Conservation (phyloP, 768 basidiomycete genomes). For the Boletellus ananiceps region DNA sequence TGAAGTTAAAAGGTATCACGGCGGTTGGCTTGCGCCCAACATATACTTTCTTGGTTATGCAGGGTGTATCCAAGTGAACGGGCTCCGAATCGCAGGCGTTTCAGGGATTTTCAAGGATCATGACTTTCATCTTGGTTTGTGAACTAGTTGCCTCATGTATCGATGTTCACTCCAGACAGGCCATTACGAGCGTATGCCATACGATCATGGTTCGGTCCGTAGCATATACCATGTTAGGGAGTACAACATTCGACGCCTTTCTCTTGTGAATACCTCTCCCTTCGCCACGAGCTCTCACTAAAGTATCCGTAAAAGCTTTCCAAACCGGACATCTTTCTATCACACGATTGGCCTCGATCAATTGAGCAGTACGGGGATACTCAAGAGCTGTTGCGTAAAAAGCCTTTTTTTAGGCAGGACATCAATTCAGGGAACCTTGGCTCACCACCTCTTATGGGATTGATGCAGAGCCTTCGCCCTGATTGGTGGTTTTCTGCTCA, state of each 20-base stretch:
- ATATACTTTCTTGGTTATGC: constrained; percentile 95
- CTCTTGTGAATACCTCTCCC: constrained; percentile 46
- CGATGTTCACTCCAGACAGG: constrained; percentile 39
- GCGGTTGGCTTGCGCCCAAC: constrained; percentile 94
- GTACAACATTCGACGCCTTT: constrained; percentile 74
- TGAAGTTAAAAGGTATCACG: constrained; percentile 66
- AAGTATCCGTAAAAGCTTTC: constrained; percentile 42
- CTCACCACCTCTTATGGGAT: constrained; percentile 79
- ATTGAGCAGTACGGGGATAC: constrained; percentile 83
- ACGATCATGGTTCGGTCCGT: constrained; percentile 62
- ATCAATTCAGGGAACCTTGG: constrained; percentile 66
- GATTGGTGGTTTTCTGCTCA: constrained; percentile 93
- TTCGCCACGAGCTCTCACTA: background rate
- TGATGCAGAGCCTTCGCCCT: constrained; percentile 69
- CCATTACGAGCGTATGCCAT: constrained; percentile 79
- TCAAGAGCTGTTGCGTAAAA: constrained; percentile 58
- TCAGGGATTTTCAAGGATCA: constrained; percentile 86
- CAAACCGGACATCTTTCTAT: constrained; percentile 73
- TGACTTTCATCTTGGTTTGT: constrained; percentile 66
- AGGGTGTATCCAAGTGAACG: constrained; percentile 84
- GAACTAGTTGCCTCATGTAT: background rate
- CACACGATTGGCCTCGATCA: constrained; percentile 92
- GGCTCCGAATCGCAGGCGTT: constrained; percentile 81
- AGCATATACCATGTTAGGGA: constrained; percentile 91
- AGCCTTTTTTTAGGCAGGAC: constrained; percentile 74